Evolutionary conservation across 106 monocot genomes (phyloP), one percentile per base, ranked within the genome.

Genomic region (Hemerocallis citrina): DNA sequence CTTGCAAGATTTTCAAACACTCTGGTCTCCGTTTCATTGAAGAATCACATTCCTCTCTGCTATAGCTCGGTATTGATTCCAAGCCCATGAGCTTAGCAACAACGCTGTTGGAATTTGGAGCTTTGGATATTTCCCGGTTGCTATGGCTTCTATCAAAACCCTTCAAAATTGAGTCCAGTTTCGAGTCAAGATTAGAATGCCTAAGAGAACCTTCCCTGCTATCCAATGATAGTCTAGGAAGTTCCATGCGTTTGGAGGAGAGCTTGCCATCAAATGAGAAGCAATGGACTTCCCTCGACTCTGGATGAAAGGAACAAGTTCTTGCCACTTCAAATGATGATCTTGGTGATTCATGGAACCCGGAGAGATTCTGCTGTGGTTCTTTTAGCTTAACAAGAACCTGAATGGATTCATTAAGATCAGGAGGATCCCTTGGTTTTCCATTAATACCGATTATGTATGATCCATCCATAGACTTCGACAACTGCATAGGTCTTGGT

Each of bases 11-110:
- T 22, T 49, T 47, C 14, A 15, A 17, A 31, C 62, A 59, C 22
- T 58, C 63, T 62, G n/a, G 9, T 33, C 43, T 48, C 22, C 8
- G 19, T 52, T 63, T 63, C 40, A 30, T 67, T 58, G 56, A 8
- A 36, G 68, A 21, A 4, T 8, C n/a, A 42, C 24, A 41, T 22
- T 21, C 14, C 20, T 29, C 11, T 13, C 32, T 34, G 59, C 27
- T 41, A 51, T 23, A 24, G 34, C 37, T 64, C 8, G 83, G 83
- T 63, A 81, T 64, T 25, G 55, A 49, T 47, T 79, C 85, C 70
- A 92, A 81, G 15, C 92, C 88, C 92, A 92, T 88, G 14, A 92
- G 68, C 71, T 81, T 84, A 31, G 81, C 88, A 29, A 92, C 73
- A 30, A 88, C 68, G 66, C 75, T 74, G 7, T 68, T 57, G 5